These are phyloP conservation scores for Trichoderma sp. DNA, from an alignment of 2,329 filamentous ascomycete species.

Conservation along the genomic window DNA sequence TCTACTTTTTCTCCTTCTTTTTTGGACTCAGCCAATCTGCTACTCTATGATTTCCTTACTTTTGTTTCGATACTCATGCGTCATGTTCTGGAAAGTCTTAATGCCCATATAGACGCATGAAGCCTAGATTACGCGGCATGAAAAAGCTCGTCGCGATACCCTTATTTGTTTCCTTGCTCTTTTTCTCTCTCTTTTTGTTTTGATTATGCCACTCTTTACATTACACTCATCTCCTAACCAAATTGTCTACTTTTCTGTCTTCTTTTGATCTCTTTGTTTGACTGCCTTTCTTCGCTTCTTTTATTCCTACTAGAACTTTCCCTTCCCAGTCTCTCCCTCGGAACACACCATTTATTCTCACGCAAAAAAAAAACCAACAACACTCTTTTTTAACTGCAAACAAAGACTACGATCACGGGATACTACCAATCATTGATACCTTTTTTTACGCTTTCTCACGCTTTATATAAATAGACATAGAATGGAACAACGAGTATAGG, in stretches of 20 bases:
- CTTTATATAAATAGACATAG: constrained; percentile 18
- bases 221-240: constrained; percentile 4
- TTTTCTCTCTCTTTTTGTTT: not conserved
- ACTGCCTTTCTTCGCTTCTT: not conserved
- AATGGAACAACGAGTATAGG: constrained; percentile 9
- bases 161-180: not conserved
- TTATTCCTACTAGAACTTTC: constrained; percentile 7
- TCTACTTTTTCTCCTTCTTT: not conserved
- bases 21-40: not conserved
- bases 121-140: constrained; percentile 14
- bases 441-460: constrained; percentile 13
- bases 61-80: constrained; percentile 16
- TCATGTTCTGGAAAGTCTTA: constrained; percentile 12
- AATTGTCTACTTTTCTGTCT: not conserved
- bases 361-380: not conserved
- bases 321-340: constrained; percentile 17
- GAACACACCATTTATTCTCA: constrained; percentile 4
- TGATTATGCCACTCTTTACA: constrained; percentile 11
- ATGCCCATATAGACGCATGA: constrained; percentile 17
- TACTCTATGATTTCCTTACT: constrained; percentile 30
- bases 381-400: not conserved
- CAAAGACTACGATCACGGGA: constrained; percentile 6
- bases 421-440: constrained; percentile 17
- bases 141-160: not conserved
- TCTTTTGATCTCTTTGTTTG: not conserved